Evolutionary conservation across 2,329 filamentous ascomycete genomes (phyloP), one percentile per base, ranked within the genome.

Genomic region (Cladosporium sp.): DNA sequence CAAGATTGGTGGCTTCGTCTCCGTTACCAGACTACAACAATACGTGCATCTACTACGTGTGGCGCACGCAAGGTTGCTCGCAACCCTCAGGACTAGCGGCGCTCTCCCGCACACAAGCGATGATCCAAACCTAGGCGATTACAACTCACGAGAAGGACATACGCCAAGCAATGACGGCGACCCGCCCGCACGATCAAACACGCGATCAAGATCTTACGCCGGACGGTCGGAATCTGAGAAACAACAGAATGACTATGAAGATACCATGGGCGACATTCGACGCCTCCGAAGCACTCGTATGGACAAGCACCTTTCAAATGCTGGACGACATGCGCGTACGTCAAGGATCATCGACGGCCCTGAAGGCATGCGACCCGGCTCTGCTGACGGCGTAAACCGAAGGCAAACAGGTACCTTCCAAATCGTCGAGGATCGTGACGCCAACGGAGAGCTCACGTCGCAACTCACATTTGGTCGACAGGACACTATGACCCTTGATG

Each of bases 21-120:
- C 88, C 68, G 87, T 97, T 44, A 92, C 92, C 21, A 93, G 96
- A 77, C 83, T 99, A 64, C 90, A 95, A 75, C 94, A 99, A 81
- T 99, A 97, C 76, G 89, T 97, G 6, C 97, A 97, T 78, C 83
- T 99, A 24, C 84, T 99, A 49, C 88, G 92, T 73, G 95, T 99
- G 26, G 95, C 95, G 21, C 86, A 99, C 71, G 95, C 95, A 28
- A 86, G 95, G 66, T 84, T 99, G 28, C 83, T 99, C 68, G 91
- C 94, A 54, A 96, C 96, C 34, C 85, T 99, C 38, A 88, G 92
- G 69, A 91, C 85, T 71, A 95, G 88, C 71, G 93, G 93, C 65
- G 91, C 92, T 30, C 80, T 98, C 57, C 90, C 93, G 64, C 88
- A 89, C 68, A 87, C 88, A 44, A 68, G 76, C 84, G 90, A 93